Percentiles rank a stretch among this genome's conserved stretches.
Conservation (phyloP, 345 rosid species). For the Pistacia integerrima region DNA sequence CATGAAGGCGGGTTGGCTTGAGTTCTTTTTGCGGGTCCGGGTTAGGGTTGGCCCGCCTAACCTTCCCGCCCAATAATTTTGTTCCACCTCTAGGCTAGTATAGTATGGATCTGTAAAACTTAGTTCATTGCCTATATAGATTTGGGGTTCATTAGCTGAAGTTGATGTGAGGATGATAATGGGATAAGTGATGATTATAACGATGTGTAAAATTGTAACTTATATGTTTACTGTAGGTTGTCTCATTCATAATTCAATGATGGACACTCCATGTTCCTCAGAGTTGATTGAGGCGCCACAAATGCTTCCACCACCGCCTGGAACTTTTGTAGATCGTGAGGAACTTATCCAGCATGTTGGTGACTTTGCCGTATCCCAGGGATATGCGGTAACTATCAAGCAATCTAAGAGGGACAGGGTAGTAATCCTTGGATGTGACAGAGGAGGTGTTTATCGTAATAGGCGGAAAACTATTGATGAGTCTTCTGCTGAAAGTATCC, state of each 20-base stretch:
- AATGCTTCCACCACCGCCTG: slow-evolving; percentile 61
- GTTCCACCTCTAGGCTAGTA: neutral
- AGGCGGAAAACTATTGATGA: slow-evolving; percentile 55
- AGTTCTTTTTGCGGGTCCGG: too few species aligned
- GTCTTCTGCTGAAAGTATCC: slow-evolving; percentile 40
- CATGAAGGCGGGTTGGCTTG: too few species aligned
- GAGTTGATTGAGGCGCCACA: slow-evolving; percentile 30
- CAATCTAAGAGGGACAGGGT: slow-evolving; percentile 64
- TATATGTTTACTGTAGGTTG: slow-evolving; percentile 26
- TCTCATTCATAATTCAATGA: slow-evolving; percentile 19
- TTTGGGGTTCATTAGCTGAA: neutral
- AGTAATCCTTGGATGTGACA: slow-evolving; percentile 59
- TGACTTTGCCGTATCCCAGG: slow-evolving; percentile 58
- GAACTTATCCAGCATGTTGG: slow-evolving; percentile 60
- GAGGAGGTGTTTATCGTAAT: slow-evolving; percentile 66
- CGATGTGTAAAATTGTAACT: neutral
- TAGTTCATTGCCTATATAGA: neutral
- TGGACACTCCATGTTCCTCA: slow-evolving; percentile 33
- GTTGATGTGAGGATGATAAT: neutral
- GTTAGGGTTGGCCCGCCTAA: too few species aligned
- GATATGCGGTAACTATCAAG: slow-evolving; percentile 58
- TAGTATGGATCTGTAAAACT: neutral
- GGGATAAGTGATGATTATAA: neutral
- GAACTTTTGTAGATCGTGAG: slow-evolving; percentile 58
- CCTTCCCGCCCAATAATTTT: neutral